Evolutionary conservation across 2,329 filamentous ascomycete genomes (phyloP).

Genomic region (Elsinoe fawcettii): DNA sequence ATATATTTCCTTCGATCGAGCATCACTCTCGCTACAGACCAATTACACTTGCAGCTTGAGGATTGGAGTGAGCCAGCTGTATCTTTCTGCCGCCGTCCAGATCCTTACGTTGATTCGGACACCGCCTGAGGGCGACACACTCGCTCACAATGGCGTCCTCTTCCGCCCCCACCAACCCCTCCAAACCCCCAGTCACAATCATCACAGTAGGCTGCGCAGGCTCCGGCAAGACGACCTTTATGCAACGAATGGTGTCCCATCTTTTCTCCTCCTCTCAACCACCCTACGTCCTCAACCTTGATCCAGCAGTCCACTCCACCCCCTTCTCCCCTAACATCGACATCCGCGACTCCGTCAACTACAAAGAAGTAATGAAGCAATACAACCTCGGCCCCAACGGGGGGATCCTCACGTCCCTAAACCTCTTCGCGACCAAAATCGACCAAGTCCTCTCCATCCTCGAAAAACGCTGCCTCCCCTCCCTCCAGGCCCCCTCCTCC

Average conservation of each 20-base stretch:
- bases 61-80: too few species aligned
- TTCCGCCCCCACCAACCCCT: neutral
- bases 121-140: neutral
- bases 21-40: neutral
- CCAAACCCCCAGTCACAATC: constrained; percentile 1
- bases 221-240: constrained; percentile 98
- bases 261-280: constrained; percentile 62
- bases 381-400: constrained; percentile 97
- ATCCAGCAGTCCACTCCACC: constrained; percentile 85
- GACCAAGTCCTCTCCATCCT: constrained; percentile 86
- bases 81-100: too few species aligned
- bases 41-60: neutral
- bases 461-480: constrained; percentile 62
- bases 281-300: constrained; percentile 94
- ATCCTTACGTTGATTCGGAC: neutral
- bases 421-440: constrained; percentile 95
- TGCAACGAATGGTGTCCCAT: constrained; percentile 94
- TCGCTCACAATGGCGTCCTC: neutral
- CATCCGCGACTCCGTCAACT: constrained; percentile 97
- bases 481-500: constrained; percentile 15
- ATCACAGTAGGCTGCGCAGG: constrained; percentile 78
- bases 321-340: constrained; percentile 98
- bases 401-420: constrained; percentile 88
- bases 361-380: constrained; percentile 99
- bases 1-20: neutral